Evolutionary conservation across 2,329 filamentous ascomycete species (phyloP).

Genomic region (Colletotrichum horii): DNA sequence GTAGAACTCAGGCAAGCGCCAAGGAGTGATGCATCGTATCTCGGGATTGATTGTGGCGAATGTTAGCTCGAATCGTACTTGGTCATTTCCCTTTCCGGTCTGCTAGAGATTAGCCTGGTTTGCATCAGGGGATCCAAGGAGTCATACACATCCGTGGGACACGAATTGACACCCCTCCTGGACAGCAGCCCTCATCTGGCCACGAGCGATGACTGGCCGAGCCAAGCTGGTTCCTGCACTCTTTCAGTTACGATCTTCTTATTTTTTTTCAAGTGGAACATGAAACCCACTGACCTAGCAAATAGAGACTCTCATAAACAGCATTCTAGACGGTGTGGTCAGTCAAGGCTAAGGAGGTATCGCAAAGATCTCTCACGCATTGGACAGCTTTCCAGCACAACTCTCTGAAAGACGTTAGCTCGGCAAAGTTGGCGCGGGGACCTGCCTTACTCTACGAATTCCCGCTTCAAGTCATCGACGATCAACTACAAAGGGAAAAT

Average conservation of each 20-base stretch:
- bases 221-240: conserved; percentile 59
- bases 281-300: conserved; percentile 42
- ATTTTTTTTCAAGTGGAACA: not conserved
- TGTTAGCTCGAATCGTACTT: conserved; percentile 44
- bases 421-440: not conserved
- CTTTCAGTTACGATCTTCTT: not conserved
- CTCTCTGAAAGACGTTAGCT: conserved; percentile 41
- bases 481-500: conserved; percentile 38
- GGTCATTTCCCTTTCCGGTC: conserved; percentile 28
- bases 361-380: conserved; percentile 38
- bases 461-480: conserved; percentile 67
- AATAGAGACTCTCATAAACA: conserved; percentile 63
- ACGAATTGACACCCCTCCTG: conserved; percentile 38
- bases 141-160: conserved; percentile 51
- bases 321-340: not conserved
- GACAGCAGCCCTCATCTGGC: conserved; percentile 52
- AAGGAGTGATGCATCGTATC: conserved; percentile 76
- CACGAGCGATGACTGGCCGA: conserved; percentile 69
- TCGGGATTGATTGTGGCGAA: conserved; percentile 34
- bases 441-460: conserved; percentile 65
- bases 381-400: conserved; percentile 78
- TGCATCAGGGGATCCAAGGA: not conserved
- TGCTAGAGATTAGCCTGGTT: not conserved
- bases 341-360: fast-evolving
- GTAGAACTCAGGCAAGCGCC: conserved; percentile 74